Base-by-base conservation (phyloP, 1,139 yeast species). In the Debaryomyces subglobosus region DNA sequence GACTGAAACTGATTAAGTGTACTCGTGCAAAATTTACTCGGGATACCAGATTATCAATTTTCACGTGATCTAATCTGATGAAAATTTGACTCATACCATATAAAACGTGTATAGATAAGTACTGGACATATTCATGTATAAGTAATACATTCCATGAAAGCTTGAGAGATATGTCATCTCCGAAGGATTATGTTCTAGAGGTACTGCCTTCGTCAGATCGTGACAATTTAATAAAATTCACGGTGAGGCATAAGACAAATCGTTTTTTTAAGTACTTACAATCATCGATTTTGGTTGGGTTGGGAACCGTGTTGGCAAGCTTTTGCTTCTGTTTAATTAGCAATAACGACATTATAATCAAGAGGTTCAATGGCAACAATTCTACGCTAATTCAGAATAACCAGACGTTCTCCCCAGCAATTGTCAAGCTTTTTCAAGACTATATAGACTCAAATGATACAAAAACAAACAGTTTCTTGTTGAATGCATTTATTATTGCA, bases 171-270 rank as follows among this genome's bases (percentile, higher is more conserved):
- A 68, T 69, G 74, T 67, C 73, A 37, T 65, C 72, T 6, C 49
- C 60, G 34, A 71, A 71, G 51, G 65, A 69, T 53, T 70, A 62
- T 53, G 51, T 54, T 20, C 59, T 71, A 46, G 69, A 68, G 42
- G 61, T 68, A 36, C 53, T 59, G 21, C 72, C 73, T n/a, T 45
- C 56, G 8, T 24, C 54, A 18, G 47, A 33, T 16, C 49, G 46
- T 12, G 47, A 46, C n/a, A 56, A 55, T 43, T 45, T 55, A 16
- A 39, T 59, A 16, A 57, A 52, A 43, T 59, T 60, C 39, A 52
- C 58, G 10, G 53, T 60, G 3, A 48, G 40, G 16, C 44, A 53
- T 23, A 50, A 25, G 29, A 20, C 35, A 7, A 41, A 25, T 38
- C 8, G 10, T 10, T 30, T 40, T 27, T 30, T 27, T 16, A 40